Evolutionary conservation across 106 monocot species (phyloP), one percentile per base, ranked within the genome.

Genomic region (Apostasia ramifera): DNA sequence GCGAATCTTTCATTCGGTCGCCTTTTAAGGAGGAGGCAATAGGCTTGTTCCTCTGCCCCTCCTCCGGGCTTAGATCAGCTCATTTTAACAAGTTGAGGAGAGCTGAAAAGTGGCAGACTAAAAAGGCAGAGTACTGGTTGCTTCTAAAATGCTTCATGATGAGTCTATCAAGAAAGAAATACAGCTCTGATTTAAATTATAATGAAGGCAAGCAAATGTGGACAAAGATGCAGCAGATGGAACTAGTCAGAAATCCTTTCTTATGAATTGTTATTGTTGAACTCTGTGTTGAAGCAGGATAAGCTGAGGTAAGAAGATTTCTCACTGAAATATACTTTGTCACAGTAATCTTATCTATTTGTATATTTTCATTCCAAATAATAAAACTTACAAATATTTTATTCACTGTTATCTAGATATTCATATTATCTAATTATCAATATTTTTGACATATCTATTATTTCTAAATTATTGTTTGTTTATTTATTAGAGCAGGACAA

Each of bases 151-250:
- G 26, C 26, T 26, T 50, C 50, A 50, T 8, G 50, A 50, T 50
- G 50, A 50, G 6, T 8, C 50, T 8, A 50, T 50, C 50, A 50
- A 8, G 26, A 26, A 26, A 26, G 26, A 26, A 26, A 26, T 26
- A 26, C 26, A 26, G 26, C 26, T 26, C 8, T 50, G 50, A 50
- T 59, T 40, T 40, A 2, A 39, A 37, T 39, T 40, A 44, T 4
- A 44, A 2, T 26, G 26, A 61, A 44, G 44, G 44, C 9, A 62
- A 44, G 38, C 44, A 13, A 62, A 62, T 62, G 44, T 11, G 62
- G 62, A 62, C 62, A 44, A 44, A 62, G 44, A 11, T 62, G 41
- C 44, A 62, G 43, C 44, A 44, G 44, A 62, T 62, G 44, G 62
- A 62, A 44, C 62, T 12, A 1, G 12, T 62, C 43, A 44, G 44